A percentile compares a stretch with the other conserved stretches of the same genome.
Conservation (phyloP, 1,139 yeast genomes). For the Debaryomycetaceae sp. region DNA sequence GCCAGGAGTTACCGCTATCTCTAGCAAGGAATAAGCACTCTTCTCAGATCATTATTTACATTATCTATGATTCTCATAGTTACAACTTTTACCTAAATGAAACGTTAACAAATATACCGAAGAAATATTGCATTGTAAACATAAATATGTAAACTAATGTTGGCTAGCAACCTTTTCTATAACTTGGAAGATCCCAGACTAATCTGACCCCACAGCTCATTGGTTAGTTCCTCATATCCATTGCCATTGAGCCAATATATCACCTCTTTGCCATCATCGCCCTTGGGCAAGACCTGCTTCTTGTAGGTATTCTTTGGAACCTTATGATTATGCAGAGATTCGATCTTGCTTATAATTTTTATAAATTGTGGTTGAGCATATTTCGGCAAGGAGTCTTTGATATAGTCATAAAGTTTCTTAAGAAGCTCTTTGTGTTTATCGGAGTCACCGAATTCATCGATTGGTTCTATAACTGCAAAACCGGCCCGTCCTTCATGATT, state of each 20-base stretch:
- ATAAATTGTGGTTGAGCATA: conserved; percentile 87
- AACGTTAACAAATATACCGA: neutral
- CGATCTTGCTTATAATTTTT: conserved; percentile 60
- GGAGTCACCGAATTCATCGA: conserved; percentile 26
- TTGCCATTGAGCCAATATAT: conserved; percentile 69
- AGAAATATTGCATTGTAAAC: neutral
- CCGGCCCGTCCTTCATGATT: conserved; percentile 96
- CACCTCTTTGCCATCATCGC: conserved; percentile 54
- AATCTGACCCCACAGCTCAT: conserved; percentile 58
- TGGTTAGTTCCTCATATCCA: conserved; percentile 55
- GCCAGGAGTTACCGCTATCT: conserved; percentile 93
- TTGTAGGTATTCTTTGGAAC: conserved; percentile 75
- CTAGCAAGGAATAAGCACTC: conserved; percentile 52
- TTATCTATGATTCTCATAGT: neutral
- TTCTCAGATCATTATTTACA: neutral
- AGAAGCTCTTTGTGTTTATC: conserved; percentile 26
- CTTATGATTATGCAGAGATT: conserved; percentile 80
- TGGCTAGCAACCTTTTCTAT: conserved; percentile 8
- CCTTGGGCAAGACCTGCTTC: conserved; percentile 74
- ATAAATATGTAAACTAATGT: too few species aligned
- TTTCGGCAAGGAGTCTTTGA: conserved; percentile 59
- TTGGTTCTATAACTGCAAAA: conserved; percentile 68
- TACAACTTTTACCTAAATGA: neutral
- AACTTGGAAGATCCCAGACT: conserved; percentile 39
- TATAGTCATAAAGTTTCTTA: conserved; percentile 29